Evolutionary conservation across 2,329 filamentous ascomycete species (phyloP), one percentile per base, ranked within the genome.

Genomic region (Fusarium brevicatenulatum): DNA sequence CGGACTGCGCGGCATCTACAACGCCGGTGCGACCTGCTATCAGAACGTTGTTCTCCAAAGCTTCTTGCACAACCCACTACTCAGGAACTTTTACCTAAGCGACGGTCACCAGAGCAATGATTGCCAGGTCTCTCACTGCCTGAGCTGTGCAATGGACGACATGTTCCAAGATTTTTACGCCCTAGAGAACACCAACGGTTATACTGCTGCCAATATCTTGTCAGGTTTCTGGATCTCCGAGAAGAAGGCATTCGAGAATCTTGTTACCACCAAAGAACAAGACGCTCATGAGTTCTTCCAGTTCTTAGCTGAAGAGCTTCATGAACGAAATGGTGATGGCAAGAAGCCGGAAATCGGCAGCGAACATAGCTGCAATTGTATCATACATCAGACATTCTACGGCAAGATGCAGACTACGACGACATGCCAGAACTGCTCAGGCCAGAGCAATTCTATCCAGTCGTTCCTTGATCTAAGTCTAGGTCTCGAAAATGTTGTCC

Each of bases 231-330:
- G 95, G 95, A 93, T 95, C 75, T 94, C 92, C 9, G 93, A 94
- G 81, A 91, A 89, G 84, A 90, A 88, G 80, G 88, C 89, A 0
- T 92, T 91, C 69, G 89, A 93, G 82, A 91, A 92, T 68, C 86
- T 95, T 28, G 94, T 95, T 4, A 96, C 95, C 16, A 97, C 97
- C 77, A 94, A 95, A 78, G 95, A 98, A 82, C 95, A 98, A 84
- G 95, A 98, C 79, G 95, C 95, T 2, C 95, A 98, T 80, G 95
- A 98, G 81, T 98, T 97, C 83, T 97, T 98, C 81, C 95, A 97
- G 80, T 98, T 97, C 79, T 89, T 98, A 39, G 92, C 97, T 40
- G 95, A 98, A 83, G 93, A 96, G 77, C 87, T 99, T 21, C 95
- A 98, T 79, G 90, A 93, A 78, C 89, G 94, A 44, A 96, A 95